Conservation (phyloP, 352 stramenopile species). For the Phytophthora vignae region DNA sequence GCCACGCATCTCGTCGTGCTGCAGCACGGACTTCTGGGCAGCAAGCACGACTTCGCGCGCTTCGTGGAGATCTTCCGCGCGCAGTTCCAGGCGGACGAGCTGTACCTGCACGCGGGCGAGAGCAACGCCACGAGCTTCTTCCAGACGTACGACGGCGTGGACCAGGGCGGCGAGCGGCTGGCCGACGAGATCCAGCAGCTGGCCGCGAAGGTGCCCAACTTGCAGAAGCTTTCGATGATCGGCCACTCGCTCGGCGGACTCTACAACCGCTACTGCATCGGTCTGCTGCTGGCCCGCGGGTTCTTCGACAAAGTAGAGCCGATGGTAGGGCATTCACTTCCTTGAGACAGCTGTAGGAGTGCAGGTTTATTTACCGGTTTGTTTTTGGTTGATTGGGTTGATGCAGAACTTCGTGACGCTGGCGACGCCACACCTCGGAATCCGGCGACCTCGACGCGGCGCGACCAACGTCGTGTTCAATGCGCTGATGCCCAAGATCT, state of each 20-base stretch:
- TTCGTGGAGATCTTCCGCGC: slow-evolving; percentile 63
- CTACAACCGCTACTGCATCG: slow-evolving; percentile 83
- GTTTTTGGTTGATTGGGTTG: background rate
- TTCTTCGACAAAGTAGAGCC: slow-evolving; percentile 80
- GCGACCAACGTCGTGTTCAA: slow-evolving; percentile 78
- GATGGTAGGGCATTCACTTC: slow-evolving; percentile 48
- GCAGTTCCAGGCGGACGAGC: slow-evolving; percentile 52
- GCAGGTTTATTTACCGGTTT: no score
- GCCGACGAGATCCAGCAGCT: slow-evolving; percentile 71
- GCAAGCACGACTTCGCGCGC: slow-evolving; percentile 64
- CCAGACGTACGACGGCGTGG: slow-evolving; percentile 83
- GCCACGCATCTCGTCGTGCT: slow-evolving; percentile 75
- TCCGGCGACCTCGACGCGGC: slow-evolving; percentile 64
- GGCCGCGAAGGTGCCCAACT: slow-evolving; percentile 59
- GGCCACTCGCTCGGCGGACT: slow-evolving; percentile 84
- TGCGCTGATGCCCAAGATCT: slow-evolving; percentile 66
- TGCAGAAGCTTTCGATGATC: slow-evolving; percentile 77
- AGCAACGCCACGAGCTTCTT: slow-evolving; percentile 71
- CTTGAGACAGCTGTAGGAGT: background rate
- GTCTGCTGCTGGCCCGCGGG: slow-evolving; percentile 62
- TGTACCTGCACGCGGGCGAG: slow-evolving; percentile 56
- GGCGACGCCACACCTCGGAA: slow-evolving; percentile 80
- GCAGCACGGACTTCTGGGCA: slow-evolving; percentile 78
- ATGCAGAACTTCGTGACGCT: slow-evolving; percentile 84
- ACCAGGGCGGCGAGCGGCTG: slow-evolving; percentile 69